Evolutionary conservation across 805 yeast genomes (phyloP).

Genomic region (Naumovozyma castellii): DNA sequence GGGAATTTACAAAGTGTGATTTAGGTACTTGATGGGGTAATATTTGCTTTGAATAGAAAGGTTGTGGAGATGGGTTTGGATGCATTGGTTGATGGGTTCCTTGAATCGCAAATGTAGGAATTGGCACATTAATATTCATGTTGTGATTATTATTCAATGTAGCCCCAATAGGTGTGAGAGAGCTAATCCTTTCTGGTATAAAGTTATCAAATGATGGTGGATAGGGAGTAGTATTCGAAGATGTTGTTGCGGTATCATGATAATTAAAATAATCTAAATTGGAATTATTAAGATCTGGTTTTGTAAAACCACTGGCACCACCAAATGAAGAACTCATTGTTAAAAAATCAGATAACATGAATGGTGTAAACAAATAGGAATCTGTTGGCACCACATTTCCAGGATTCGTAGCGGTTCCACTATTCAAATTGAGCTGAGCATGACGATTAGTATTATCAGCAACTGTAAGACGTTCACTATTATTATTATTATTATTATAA

Average conservation of each 20-base stretch:
- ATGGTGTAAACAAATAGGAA: constrained; percentile 23
- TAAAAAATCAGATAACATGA: constrained; percentile 30
- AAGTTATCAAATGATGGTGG: constrained; percentile 13
- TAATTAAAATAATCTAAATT: constrained; percentile 31
- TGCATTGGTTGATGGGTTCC: neutral
- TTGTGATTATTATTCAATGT: neutral
- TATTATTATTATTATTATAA: neutral
- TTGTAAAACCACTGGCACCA: constrained; percentile 33
- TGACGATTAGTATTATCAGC: neutral
- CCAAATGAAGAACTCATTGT: constrained; percentile 35
- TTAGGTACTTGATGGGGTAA: neutral
- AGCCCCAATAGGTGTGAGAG: neutral
- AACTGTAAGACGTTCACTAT: neutral
- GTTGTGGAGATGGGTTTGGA: neutral
- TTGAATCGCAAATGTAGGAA: neutral
- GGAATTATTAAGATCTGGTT: constrained; percentile 19
- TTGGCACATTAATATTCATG: neutral
- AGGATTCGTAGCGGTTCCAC: neutral
- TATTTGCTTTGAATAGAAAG: neutral
- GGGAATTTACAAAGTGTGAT: neutral
- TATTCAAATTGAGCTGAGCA: neutral
- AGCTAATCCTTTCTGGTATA: neutral
- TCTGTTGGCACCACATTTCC: neutral
- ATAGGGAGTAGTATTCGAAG: constrained; percentile 18
- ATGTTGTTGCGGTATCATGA: constrained; percentile 2